Conservation (phyloP, 768 basidiomycete species). For the Phlebiopsis gigantea region DNA sequence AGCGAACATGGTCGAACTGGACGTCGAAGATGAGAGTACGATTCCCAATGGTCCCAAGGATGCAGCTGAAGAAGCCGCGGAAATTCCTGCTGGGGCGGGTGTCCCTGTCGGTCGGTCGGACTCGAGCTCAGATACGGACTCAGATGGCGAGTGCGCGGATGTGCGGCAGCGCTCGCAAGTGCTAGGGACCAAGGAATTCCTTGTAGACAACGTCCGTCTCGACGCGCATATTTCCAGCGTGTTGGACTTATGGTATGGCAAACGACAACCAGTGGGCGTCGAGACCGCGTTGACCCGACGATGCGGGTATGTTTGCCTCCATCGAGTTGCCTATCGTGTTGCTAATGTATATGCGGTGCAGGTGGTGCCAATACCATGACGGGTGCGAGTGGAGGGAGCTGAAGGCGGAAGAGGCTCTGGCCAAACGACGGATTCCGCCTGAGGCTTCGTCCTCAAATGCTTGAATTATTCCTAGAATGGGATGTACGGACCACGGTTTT, state of each 20-base stretch:
- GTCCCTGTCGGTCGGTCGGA: too few species aligned
- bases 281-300: conserved; percentile 49
- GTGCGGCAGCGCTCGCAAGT: conserved; percentile 30
- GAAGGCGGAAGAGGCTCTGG: conserved; percentile 39
- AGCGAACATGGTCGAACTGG: too few species aligned
- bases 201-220: conserved; percentile 47
- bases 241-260: conserved; percentile 73
- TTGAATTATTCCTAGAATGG: background rate
- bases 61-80: too few species aligned
- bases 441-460: background rate
- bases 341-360: conserved; percentile 20
- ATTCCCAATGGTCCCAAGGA: too few species aligned
- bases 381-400: conserved; percentile 76
- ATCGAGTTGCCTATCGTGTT: background rate
- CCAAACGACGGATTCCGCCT: background rate
- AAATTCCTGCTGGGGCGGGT: too few species aligned
- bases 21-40: too few species aligned
- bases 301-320: conserved; percentile 51
- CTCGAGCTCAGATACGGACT: background rate
- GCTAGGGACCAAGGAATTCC: conserved; percentile 63
- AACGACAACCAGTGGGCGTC: conserved; percentile 68
- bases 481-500: background rate
- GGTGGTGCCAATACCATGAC: conserved; percentile 66
- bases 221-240: conserved; percentile 47
- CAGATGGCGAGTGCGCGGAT: background rate